phyloP scores from a whole-genome alignment of 352 stramenopile genomes.

The Pythium sp. region DNA sequence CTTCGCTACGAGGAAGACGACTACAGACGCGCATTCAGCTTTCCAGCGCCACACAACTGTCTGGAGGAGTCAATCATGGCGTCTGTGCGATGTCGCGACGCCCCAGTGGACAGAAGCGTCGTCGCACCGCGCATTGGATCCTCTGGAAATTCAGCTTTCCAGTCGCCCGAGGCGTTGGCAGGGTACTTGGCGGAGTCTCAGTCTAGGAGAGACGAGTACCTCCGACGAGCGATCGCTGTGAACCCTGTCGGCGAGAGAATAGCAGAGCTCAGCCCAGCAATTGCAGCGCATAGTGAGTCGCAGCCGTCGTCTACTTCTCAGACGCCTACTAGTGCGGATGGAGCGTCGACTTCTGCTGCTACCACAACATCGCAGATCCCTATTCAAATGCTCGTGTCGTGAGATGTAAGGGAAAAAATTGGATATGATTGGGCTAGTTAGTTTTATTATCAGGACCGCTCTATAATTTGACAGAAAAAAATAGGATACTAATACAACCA shows the following conservation, averaged over 20 bases:
- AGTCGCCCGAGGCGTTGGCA: constrained; percentile 20
- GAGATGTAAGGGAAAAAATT: constrained; percentile 13
- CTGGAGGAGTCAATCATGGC: constrained; percentile 43
- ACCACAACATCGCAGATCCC: constrained; percentile 37
- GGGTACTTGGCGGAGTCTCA: constrained; percentile 34
- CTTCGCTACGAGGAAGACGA: constrained; percentile 48
- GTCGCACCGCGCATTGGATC: constrained; percentile 13
- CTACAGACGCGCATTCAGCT: constrained; percentile 62
- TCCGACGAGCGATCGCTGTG: constrained; percentile 27
- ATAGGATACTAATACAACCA: constrained; percentile 1
- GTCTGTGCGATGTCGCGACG: constrained; percentile 35
- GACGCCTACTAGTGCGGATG: neutral
- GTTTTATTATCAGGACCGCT: neutral
- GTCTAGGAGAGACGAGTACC: constrained; percentile 41
- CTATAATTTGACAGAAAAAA: neutral
- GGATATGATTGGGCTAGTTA: neutral
- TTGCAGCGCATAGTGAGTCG: neutral
- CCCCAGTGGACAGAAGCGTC: constrained; percentile 22
- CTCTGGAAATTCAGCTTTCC: neutral
- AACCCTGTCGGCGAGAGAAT: constrained; percentile 23
- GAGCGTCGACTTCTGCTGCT: neutral
- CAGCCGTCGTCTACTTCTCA: neutral
- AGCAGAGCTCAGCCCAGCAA: neutral
- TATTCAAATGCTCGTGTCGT: constrained; percentile 73
- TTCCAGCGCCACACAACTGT: constrained; percentile 57